Base-by-base conservation (phyloP, 306 rosid genomes). In the Vicia faba region DNA sequence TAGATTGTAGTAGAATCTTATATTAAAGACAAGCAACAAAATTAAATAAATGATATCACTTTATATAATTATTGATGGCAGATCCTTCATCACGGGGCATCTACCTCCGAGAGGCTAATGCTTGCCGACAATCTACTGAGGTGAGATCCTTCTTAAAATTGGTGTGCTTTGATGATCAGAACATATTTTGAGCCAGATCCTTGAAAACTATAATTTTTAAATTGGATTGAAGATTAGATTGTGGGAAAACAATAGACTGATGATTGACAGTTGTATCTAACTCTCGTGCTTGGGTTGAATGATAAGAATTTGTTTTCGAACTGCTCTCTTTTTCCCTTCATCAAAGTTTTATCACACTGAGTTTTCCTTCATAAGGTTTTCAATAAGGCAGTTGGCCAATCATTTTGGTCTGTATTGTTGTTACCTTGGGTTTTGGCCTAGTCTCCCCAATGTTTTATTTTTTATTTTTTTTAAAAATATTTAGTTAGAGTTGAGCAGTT, bases 21-120 rank as follows among this genome's bases (percentile, higher is more conserved):
- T 51, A 19, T 36, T 51, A 19, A 61, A 16, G 48, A 60, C 53
- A 23, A 41, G 55, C 65, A 31, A 31, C 55, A 67, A 66, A 43
- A 60, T 15, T 60, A 54, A 65, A 18, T 9, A 51, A 59, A 28
- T 45, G 25, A 61, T 66, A 63, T 46, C 59, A 36, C 7, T 77
- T 62, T 38, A 10, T 74, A 57, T 79, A 69, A 68, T 65, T 77
- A 48, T 69, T 78, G 63, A 79, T 61, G 78, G 68, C 86, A 93
- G 97, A 68, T 71, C 88, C 88, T 58, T 81, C 77, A 16, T 77
- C 87, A 45, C 89, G 99, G 46, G 99, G 99, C 71, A 90, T 93
- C 73, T 93, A 90, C 82, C 64, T 93, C 58, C 86, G 99, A 78
- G 97, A 93, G 84, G 88, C 90, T 64, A 69, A 83, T 79, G 79